These are phyloP conservation scores for Echeveria elegans DNA, from an alignment of 164 flowering plant species.

Conservation along the genomic window DNA sequence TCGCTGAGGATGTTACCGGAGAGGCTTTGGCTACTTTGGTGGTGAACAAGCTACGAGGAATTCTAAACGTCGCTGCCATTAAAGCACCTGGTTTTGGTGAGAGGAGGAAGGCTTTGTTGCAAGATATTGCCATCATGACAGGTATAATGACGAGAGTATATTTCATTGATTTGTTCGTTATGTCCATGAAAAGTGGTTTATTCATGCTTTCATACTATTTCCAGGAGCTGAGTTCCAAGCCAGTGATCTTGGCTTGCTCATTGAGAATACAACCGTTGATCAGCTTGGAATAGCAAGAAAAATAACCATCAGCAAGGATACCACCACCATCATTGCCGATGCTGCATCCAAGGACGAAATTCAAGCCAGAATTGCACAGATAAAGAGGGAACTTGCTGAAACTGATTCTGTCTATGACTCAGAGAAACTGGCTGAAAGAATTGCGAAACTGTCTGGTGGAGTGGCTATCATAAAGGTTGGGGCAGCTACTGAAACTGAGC, in stretches of 20 bases:
- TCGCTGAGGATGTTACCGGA: constrained; percentile 93
- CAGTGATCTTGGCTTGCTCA: constrained; percentile 66
- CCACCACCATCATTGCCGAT: constrained; percentile 91
- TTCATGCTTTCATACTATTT: not conserved
- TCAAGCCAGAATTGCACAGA: constrained; percentile 82
- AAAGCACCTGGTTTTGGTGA: constrained; percentile 95
- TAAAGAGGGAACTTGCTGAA: constrained; percentile 84
- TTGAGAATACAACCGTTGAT: constrained; percentile 72
- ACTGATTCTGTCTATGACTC: constrained; percentile 92
- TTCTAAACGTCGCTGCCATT: constrained; percentile 66
- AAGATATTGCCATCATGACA: constrained; percentile 83
- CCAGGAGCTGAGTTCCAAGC: constrained; percentile 95
- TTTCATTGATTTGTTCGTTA: not conserved
- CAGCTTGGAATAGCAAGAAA: constrained; percentile 93
- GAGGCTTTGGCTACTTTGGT: constrained; percentile 77
- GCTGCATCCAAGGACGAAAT: constrained; percentile 95
- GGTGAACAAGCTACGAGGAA: constrained; percentile 63
- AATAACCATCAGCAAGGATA: constrained; percentile 77
- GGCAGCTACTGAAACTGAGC: constrained; percentile 97
- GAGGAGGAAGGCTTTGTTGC: constrained; percentile 87
- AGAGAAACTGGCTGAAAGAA: constrained; percentile 92
- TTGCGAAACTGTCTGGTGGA: constrained; percentile 97
- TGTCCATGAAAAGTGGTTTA: not conserved
- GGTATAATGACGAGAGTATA: constrained; percentile 20
- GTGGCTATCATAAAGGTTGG: constrained; percentile 98